Conservation (phyloP, 1,139 yeast species). For the Blastobotrys raffinosifermentans region DNA sequence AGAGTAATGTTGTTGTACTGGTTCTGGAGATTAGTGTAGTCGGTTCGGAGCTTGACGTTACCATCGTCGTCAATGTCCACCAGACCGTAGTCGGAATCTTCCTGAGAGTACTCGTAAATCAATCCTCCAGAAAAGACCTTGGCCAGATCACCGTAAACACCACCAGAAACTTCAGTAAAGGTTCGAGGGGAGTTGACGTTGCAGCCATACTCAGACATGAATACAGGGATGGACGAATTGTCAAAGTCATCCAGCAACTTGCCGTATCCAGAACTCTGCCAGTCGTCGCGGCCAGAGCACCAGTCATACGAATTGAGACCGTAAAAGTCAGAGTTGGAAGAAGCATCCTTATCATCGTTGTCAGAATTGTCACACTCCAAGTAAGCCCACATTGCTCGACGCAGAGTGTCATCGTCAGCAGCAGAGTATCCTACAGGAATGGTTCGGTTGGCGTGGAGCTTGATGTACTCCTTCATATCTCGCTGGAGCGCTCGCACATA, state of each 20-base stretch:
- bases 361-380: conserved; percentile 61
- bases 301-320: conserved; percentile 88
- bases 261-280: conserved; percentile 65
- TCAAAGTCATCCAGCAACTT: conserved; percentile 56
- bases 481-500: conserved; percentile 88
- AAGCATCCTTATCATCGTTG: conserved; percentile 44
- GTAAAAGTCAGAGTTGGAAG: conserved; percentile 75
- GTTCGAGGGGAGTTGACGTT: conserved; percentile 47
- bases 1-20: conserved; percentile 42
- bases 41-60: conserved; percentile 43
- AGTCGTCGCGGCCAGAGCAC: conserved; percentile 66
- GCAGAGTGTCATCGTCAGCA: conserved; percentile 69
- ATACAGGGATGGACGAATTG: conserved; percentile 68
- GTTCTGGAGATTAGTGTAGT: conserved; percentile 50
- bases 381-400: conserved; percentile 74
- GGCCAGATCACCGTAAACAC: conserved; percentile 50
- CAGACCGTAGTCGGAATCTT: conserved; percentile 63
- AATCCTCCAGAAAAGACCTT: conserved; percentile 69
- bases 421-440: conserved; percentile 94
- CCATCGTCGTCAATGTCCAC: conserved; percentile 46
- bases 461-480: conserved; percentile 80
- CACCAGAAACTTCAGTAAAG: conserved; percentile 58
- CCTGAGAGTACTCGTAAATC: conserved; percentile 70
- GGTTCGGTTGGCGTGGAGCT: conserved; percentile 56
- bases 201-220: conserved; percentile 86